Evolutionary conservation across 441 rosid genomes (phyloP).

Genomic region (Monsonia emarginata): DNA sequence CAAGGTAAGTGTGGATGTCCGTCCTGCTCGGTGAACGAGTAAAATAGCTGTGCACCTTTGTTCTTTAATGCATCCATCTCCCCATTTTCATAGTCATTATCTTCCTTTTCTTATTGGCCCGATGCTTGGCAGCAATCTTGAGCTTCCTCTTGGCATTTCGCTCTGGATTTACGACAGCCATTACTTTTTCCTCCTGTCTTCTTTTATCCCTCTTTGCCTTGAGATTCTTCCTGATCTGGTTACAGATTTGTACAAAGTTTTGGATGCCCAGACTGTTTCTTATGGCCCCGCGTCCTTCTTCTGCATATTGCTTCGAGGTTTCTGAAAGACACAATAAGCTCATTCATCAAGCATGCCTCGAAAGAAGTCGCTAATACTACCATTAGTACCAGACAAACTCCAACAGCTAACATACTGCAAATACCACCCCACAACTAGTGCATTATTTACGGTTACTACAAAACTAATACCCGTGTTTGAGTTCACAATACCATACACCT

Average conservation of each 20-base stretch:
- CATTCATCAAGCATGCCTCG: neutral
- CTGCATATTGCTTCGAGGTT: slow-evolving; percentile 56
- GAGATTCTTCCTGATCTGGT: slow-evolving; percentile 50
- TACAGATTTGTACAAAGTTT: slow-evolving; percentile 43
- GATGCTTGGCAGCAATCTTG: slow-evolving; percentile 61
- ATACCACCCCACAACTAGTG: too few species aligned
- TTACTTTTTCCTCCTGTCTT: slow-evolving; percentile 63
- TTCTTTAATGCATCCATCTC: slow-evolving; percentile 36
- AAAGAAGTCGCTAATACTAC: too few species aligned
- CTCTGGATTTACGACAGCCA: slow-evolving; percentile 77
- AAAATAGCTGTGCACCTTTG: neutral
- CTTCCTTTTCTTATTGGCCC: slow-evolving; percentile 72
- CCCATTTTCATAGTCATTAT: slow-evolving; percentile 53
- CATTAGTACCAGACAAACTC: too few species aligned
- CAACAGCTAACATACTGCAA: too few species aligned
- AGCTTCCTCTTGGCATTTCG: slow-evolving; percentile 83
- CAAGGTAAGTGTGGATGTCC: too few species aligned
- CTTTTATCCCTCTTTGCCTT: slow-evolving; percentile 65
- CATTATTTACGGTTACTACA: too few species aligned
- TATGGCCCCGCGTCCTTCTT: slow-evolving; percentile 50
- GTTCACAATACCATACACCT: too few species aligned
- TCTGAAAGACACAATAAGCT: slow-evolving; percentile 31
- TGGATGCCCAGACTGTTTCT: slow-evolving; percentile 46
- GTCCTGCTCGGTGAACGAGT: neutral
- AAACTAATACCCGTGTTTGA: too few species aligned